Evolutionary conservation across 1,139 yeast genomes (phyloP).

Genomic region (Debaryomycetaceae sp.): DNA sequence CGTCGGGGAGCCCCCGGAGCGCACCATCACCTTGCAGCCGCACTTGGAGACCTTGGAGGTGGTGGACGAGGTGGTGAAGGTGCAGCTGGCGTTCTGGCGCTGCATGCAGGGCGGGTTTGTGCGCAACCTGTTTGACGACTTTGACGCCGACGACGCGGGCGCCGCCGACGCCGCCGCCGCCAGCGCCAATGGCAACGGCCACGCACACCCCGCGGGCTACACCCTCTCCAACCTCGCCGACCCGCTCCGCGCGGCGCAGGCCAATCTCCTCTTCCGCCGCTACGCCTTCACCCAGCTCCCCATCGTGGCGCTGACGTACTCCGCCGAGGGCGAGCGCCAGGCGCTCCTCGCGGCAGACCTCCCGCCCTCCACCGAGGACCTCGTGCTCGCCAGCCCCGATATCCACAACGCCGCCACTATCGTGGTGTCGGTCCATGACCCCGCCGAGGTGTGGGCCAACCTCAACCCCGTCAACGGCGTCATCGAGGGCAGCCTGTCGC

Average conservation of each 20-base stretch:
- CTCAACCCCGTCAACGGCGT: conserved; percentile 76
- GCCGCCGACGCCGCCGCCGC: conserved; percentile 12
- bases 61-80: conserved; percentile 75
- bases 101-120: conserved; percentile 71
- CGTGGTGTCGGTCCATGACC: conserved; percentile 77
- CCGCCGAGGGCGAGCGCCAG: conserved; percentile 21
- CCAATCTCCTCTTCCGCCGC: conserved; percentile 48
- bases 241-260: conserved; percentile 71
- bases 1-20: conserved; percentile 93
- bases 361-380: conserved; percentile 55
- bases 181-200: conserved; percentile 11
- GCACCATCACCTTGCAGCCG: conserved; percentile 56
- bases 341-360: conserved; percentile 37
- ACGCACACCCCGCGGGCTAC: too few relatives aligned
- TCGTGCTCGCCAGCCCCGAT: conserved; percentile 72
- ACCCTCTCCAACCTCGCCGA: conserved; percentile 51
- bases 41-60: conserved; percentile 78
- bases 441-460: conserved; percentile 91
- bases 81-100: conserved; percentile 87
- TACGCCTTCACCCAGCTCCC: conserved; percentile 69
- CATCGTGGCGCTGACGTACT: conserved; percentile 28
- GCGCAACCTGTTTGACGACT: conserved; percentile 34
- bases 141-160: conserved; percentile 11
- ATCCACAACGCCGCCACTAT: conserved; percentile 62
- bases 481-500: conserved; percentile 68